phyloP scores from a whole-genome alignment of 345 rosid genomes.

The Raphanus sativus region DNA sequence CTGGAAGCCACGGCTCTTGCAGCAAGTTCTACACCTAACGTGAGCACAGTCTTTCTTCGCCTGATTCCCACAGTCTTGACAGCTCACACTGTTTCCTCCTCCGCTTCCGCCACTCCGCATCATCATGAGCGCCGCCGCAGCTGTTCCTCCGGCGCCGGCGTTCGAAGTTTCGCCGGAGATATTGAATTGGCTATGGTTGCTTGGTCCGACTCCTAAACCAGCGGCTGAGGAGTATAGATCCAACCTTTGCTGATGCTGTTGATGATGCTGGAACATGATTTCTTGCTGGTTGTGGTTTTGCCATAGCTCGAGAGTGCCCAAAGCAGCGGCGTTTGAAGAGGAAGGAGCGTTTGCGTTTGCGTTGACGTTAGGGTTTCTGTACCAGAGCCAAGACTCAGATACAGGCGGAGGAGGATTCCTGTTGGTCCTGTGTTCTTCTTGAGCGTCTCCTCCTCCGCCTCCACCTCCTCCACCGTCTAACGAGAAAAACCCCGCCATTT shows the following conservation, averaged over 20 bases:
- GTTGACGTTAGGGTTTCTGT: constrained; percentile 58
- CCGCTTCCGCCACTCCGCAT: constrained; percentile 36
- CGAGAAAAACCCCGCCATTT: constrained; percentile 61
- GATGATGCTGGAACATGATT: constrained; percentile 40
- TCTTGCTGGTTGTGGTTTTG: constrained; percentile 58
- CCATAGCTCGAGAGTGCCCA: constrained; percentile 82
- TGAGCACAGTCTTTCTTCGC: constrained; percentile 83
- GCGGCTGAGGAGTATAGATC: constrained; percentile 62
- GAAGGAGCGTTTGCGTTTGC: constrained; percentile 36
- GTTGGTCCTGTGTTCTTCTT: constrained; percentile 38
- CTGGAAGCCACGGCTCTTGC: constrained; percentile 81
- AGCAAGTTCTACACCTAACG: constrained; percentile 81
- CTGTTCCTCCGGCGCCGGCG: constrained; percentile 30
- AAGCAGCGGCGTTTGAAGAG: constrained; percentile 33
- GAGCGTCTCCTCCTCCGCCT: constrained; percentile 40
- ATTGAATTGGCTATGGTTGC: constrained; percentile 39
- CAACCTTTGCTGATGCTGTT: constrained; percentile 50
- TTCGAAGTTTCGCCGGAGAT: constrained; percentile 50
- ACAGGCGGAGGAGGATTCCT: constrained; percentile 45
- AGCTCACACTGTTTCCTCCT: constrained; percentile 46
- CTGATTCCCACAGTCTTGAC: constrained; percentile 91
- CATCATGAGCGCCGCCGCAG: constrained; percentile 42
- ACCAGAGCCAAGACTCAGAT: constrained; percentile 53
- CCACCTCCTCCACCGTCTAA: constrained; percentile 47
- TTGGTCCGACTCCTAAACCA: constrained; percentile 73